phyloP scores from a whole-genome alignment of 2,329 filamentous ascomycete genomes.

The Aureobasidium uvarum region DNA sequence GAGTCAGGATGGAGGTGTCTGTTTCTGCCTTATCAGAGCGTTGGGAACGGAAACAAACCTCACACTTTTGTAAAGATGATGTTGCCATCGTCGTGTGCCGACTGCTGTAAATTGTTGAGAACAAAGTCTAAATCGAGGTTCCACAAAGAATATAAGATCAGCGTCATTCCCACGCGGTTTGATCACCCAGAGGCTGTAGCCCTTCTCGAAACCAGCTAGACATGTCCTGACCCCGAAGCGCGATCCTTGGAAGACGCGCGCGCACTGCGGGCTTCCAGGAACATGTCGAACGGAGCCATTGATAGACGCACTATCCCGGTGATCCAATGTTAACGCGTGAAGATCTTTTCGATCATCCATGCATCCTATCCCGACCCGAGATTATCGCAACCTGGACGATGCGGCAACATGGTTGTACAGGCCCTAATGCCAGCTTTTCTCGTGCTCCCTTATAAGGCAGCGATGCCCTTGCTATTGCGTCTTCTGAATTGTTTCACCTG shows the following conservation, averaged over 20 bases:
- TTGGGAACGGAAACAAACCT: background rate
- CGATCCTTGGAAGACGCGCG: conserved; percentile 7
- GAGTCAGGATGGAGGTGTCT: conserved; percentile 6
- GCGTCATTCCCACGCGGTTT: conserved; percentile 6
- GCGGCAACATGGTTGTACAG: background rate
- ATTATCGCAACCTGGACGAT: conserved; percentile 5
- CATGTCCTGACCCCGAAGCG: conserved; percentile 14
- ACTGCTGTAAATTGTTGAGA: background rate
- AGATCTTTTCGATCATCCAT: conserved; percentile 20
- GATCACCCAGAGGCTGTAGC: conserved; percentile 15
- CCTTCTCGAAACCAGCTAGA: conserved; percentile 14
- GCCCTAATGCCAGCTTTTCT: background rate
- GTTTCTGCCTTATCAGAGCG: background rate
- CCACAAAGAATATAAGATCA: conserved; percentile 18
- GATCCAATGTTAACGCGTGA: background rate
- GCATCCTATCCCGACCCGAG: conserved; percentile 11
- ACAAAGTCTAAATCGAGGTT: conserved; percentile 1
- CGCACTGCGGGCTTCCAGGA: background rate
- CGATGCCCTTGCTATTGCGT: background rate
- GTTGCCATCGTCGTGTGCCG: background rate
- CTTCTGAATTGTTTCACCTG: background rate
- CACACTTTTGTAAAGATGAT: background rate
- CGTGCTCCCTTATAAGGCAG: background rate
- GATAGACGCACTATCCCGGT: background rate
- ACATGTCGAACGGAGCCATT: background rate